A percentile compares a stretch with the other conserved stretches of the same genome.
Evolutionary conservation across 2,329 filamentous ascomycete genomes (phyloP).

Genomic region (Alternaria gansuensis): DNA sequence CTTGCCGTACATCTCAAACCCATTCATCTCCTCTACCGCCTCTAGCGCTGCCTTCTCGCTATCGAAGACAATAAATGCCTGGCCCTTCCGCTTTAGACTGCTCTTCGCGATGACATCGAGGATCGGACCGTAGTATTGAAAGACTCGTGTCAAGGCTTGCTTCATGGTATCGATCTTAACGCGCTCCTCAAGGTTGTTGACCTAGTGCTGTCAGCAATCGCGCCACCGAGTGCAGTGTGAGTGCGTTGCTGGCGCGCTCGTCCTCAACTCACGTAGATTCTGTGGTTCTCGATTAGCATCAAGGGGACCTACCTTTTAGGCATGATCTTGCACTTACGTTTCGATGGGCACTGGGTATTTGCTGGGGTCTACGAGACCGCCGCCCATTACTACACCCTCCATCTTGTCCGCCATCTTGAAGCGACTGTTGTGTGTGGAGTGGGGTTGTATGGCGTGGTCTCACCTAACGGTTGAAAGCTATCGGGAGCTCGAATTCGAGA

Average conservation of each 20-base stretch:
- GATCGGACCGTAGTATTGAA: slow-evolving; percentile 86
- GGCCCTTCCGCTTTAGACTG: slow-evolving; percentile 90
- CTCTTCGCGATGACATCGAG: slow-evolving; percentile 87
- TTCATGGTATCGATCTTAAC: slow-evolving; percentile 82
- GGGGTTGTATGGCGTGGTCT: slow-evolving; percentile 14
- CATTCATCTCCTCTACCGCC: slow-evolving; percentile 88
- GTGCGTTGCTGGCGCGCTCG: slow-evolving; percentile 24
- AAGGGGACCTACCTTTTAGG: slow-evolving; percentile 27
- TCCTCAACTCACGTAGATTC: slow-evolving; percentile 48
- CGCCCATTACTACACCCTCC: slow-evolving; percentile 44
- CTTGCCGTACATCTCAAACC: slow-evolving; percentile 92
- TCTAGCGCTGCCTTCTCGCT: slow-evolving; percentile 77
- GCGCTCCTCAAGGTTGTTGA: slow-evolving; percentile 89
- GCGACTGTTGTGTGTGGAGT: slow-evolving; percentile 19
- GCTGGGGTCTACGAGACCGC: slow-evolving; percentile 37
- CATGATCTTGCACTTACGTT: slow-evolving; percentile 43
- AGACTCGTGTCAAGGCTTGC: slow-evolving; percentile 76
- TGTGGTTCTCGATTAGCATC: slow-evolving; percentile 40
- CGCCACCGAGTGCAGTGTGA: slow-evolving; percentile 37
- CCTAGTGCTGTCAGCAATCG: slow-evolving; percentile 50
- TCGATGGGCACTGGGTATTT: slow-evolving; percentile 50
- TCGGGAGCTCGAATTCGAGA: slow-evolving; percentile 25
- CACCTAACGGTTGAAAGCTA: slow-evolving; percentile 23
- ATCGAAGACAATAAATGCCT: slow-evolving; percentile 95
- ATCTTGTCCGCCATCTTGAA: slow-evolving; percentile 49